Percentiles rank a stretch among this genome's conserved stretches.
Conservation (phyloP, 2,329 filamentous ascomycete genomes). For the Aspergillus sp. region DNA sequence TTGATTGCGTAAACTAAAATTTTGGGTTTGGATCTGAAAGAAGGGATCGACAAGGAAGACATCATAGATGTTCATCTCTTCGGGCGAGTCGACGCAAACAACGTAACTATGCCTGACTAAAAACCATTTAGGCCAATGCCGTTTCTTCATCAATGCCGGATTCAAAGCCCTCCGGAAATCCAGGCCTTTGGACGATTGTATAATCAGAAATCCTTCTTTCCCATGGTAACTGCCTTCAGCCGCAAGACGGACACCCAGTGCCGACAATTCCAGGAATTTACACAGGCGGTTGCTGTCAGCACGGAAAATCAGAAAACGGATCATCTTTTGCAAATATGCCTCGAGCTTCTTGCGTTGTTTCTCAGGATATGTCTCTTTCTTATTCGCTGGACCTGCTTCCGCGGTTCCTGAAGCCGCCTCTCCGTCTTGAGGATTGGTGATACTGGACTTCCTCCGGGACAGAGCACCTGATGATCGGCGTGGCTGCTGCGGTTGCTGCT, state of each 20-base stretch:
- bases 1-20: conserved; percentile 47
- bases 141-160: conserved; percentile 70
- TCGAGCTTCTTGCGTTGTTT: conserved; percentile 81
- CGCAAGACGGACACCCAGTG: conserved; percentile 85
- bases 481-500: conserved; percentile 15
- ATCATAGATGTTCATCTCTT: conserved; percentile 98
- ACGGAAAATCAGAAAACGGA: conserved; percentile 93
- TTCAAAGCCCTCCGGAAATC: conserved; percentile 79
- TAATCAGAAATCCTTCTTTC: conserved; percentile 91
- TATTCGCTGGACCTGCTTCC: conserved; percentile 33
- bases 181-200: conserved; percentile 83
- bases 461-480: conserved; percentile 54
- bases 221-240: conserved; percentile 96
- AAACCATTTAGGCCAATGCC: conserved; percentile 95
- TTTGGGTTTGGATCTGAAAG: conserved; percentile 75
- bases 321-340: conserved; percentile 86
- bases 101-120: conserved; percentile 96
- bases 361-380: conserved; percentile 64
- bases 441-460: conserved; percentile 56
- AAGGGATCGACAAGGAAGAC: conserved; percentile 93
- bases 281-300: conserved; percentile 93
- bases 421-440: conserved; percentile 35
- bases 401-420: conserved; percentile 26
- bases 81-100: conserved; percentile 95
- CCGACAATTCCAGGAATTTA: conserved; percentile 92